A percentile compares a stretch with the other conserved stretches of the same genome.
Evolutionary conservation across 345 rosid species (phyloP).

Genomic region (Eutrema japonicum): DNA sequence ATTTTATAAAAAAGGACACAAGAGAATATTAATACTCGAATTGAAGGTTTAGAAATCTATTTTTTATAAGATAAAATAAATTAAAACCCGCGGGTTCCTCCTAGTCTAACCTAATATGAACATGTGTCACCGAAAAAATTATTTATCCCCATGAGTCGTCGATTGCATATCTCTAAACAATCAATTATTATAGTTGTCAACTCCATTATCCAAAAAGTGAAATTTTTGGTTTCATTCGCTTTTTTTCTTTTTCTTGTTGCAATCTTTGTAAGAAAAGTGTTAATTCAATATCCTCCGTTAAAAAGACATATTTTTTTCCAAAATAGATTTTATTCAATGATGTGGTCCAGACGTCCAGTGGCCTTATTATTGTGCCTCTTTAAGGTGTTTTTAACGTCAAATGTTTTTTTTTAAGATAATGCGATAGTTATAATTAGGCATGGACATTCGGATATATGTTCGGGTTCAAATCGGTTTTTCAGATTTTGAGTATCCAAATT

Average conservation of each 20-base stretch:
- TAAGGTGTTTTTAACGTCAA: not conserved
- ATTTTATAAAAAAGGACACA: too few relatives aligned
- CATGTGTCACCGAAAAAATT: too few relatives aligned
- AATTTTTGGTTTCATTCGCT: not conserved
- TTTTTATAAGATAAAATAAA: too few relatives aligned
- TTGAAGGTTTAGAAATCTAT: too few relatives aligned
- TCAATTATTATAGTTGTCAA: conserved; percentile 15
- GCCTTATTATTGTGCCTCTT: not conserved
- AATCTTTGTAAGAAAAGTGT: conserved; percentile 5
- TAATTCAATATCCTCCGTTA: not conserved
- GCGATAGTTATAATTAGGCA: not conserved
- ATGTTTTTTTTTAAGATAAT: not conserved
- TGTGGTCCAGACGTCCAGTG: not conserved
- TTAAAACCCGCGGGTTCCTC: too few relatives aligned
- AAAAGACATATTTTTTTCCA: not conserved
- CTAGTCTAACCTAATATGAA: too few relatives aligned
- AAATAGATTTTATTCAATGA: not conserved
- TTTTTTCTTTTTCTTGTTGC: not conserved
- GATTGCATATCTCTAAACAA: conserved; percentile 4
- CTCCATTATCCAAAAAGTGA: conserved; percentile 6
- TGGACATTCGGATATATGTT: too few relatives aligned
- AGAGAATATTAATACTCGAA: too few relatives aligned
- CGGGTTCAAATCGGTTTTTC: too few relatives aligned
- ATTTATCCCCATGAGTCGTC: too few relatives aligned
- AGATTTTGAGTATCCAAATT: too few relatives aligned